Base-by-base conservation (phyloP, 2,329 filamentous ascomycete genomes). In the Fusarium hainanense region DNA sequence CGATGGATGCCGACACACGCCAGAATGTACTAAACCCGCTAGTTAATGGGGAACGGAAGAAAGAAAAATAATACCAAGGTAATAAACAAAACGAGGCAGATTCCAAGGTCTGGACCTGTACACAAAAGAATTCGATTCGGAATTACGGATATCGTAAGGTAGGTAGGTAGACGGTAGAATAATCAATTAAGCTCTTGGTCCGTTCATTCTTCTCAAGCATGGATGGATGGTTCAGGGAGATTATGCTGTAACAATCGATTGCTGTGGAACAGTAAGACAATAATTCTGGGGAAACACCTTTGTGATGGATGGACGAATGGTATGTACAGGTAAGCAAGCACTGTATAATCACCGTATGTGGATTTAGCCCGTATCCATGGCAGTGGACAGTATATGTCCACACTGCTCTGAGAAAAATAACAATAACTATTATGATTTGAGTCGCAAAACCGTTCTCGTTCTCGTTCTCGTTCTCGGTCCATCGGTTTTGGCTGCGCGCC, bases 131-230 rank as follows among this genome's bases (percentile, higher is more conserved):
- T 21, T 48, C 46, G 40, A 11, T 37, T 37, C 34, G 18, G 18
- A 37, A 37, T 37, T 37, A 37, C 34, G 34, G 34, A 37, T 37
- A n/a, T 28, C 34, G 34, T 11, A 37, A 37, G 5, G 16, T 37
- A 37, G 34, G 9, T n/a, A 37, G 42, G 20, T 11, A 32, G 57
- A 21, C 21, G 21, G 28, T 14, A 60, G 12, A 27, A 50, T 34
- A 60, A 56, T 49, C 49, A 66, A 66, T 49, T 54, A 66, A 66
- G 61, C 63, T 66, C 54, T 49, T 66, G 47, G 63, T 41, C 63
- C 54, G 54, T 66, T 48, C 43, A 34, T 58, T 41, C 30, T 56
- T 40, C 30, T 54, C 54, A n/a, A 37, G 34, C 34, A 37, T 37
- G 34, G 16, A 37, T 48, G 55, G 23, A 27, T 54, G 43, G 37